phyloP scores from a whole-genome alignment of 139 green algal species.

The Prasinococcaceae sp. region DNA sequence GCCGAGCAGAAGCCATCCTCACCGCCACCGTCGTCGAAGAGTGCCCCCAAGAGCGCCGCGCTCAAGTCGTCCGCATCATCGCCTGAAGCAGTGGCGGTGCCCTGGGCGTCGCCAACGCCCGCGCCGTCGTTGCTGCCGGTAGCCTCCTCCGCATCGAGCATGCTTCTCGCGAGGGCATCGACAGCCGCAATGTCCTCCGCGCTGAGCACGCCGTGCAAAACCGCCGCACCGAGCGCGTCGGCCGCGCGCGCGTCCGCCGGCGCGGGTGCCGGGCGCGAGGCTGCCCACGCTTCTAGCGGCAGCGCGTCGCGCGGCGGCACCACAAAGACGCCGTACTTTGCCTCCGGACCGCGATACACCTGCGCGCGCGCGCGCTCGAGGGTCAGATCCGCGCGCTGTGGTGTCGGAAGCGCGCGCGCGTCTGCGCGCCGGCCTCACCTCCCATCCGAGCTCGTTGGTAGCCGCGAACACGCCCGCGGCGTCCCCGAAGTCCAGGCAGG shows the following conservation, averaged over 20 bases:
- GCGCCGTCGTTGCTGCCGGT: too few species aligned
- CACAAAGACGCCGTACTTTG: slow-evolving; percentile 7
- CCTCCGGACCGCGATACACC: too few species aligned
- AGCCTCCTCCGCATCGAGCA: too few species aligned
- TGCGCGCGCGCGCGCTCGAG: too few species aligned
- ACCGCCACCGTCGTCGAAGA: not conserved
- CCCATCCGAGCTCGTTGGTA: not conserved
- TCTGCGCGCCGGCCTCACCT: not conserved
- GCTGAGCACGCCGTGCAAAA: not conserved
- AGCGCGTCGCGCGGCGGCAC: not conserved
- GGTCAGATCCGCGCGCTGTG: too few species aligned
- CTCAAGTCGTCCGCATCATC: not conserved
- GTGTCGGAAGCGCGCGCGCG: too few species aligned
- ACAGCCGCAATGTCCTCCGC: too few species aligned
- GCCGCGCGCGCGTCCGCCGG: not conserved
- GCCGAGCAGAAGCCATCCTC: not conserved
- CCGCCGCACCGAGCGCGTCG: not conserved
- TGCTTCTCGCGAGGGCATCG: too few species aligned
- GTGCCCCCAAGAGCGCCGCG: not conserved
- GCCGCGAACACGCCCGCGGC: slow-evolving; percentile 2
- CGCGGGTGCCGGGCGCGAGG: not conserved
- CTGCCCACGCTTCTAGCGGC: not conserved
- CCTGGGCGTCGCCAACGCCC: not conserved
- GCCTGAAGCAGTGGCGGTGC: not conserved
- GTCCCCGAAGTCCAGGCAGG: slow-evolving; percentile 1